Evolutionary conservation across 768 basidiomycete genomes (phyloP), one percentile per base, ranked within the genome.

Genomic region (Amanita pallidorosea): DNA sequence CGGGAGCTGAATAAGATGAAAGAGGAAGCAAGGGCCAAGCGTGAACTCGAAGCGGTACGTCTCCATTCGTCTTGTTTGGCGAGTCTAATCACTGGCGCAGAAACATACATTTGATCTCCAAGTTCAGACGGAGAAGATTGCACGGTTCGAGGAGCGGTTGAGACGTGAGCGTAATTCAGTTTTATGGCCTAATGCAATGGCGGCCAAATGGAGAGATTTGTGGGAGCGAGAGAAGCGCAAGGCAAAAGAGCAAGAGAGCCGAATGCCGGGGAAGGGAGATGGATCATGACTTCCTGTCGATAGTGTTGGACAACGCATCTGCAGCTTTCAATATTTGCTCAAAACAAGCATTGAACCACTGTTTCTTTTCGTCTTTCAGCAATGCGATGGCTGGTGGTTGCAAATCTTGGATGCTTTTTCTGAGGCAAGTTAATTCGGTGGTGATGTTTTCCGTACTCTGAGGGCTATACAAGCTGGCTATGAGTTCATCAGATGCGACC

Each of bases 1-100:
- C 81, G 74, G 56, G 83, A 88, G 52, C 58, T 88, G 57, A 72
- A 81, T 58, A 77, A 70, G 59, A 76, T 84, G 80, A 74, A 82
- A 50, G 81, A 87, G 35, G 85, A 86, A 35, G 81, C 80, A 15
- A 72, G 73, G 55, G 73, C 73, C 1, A 82, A 75, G 55, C 73
- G 80, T 8, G 65, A 66, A 17, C 64, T 69, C 37, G 83, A 85
- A 56, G 70, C 73, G 43, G 84, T 84, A 44, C 56, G 77, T 60
- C 18, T 11, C 9, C n/a, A 17, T 7, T 53, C 27, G 41, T 49
- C 45, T 25, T 40, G 18, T 43, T 51, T 38, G 23, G 6, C 13
- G 34, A 29, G 11, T 20, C 50, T 53, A 31, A 47, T 53, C 23
- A 11, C 37, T 23, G n/a, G 48, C 31, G 11, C 52, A 81, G 80